These are phyloP conservation scores for Prunus fruticosa DNA, from an alignment of 306 rosid species.

Conservation along the genomic window DNA sequence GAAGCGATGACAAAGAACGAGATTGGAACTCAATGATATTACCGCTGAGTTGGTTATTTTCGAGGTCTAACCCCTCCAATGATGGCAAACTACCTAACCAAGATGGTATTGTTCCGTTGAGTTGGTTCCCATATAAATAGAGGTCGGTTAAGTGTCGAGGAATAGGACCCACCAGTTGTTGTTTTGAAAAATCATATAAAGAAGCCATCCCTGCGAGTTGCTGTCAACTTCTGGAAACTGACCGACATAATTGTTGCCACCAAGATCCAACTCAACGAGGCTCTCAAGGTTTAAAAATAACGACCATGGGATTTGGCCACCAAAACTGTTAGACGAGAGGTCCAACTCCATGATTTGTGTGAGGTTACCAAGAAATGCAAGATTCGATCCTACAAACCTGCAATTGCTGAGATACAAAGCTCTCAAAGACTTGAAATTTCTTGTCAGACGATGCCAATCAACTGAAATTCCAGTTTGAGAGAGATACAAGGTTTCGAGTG, in stretches of 20 bases:
- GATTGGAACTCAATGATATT: neutral
- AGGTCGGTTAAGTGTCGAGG: neutral
- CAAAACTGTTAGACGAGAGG: neutral
- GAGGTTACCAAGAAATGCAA: neutral
- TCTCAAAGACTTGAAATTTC: neutral
- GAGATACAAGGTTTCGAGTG: too few relatives aligned
- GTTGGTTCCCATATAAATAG: neutral
- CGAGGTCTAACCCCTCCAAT: fast-evolving
- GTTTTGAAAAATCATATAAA: neutral
- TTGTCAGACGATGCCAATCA: too few relatives aligned
- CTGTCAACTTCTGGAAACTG: neutral
- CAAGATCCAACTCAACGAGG: neutral
- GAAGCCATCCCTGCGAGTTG: neutral
- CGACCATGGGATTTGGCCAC: neutral
- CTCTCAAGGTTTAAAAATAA: neutral
- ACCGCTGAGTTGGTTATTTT: conserved; percentile 2
- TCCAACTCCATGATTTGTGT: neutral
- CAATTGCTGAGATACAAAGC: neutral
- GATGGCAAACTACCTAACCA: too few relatives aligned
- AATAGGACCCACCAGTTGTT: neutral
- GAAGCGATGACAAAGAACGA: neutral
- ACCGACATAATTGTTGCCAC: neutral
- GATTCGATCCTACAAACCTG: neutral
- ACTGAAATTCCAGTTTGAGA: too few relatives aligned
- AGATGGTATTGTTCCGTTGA: neutral